A percentile compares a stretch with the other conserved stretches of the same genome.
Conservation (phyloP, 1,139 yeast genomes). For the Saccharomyces pastorianus region DNA sequence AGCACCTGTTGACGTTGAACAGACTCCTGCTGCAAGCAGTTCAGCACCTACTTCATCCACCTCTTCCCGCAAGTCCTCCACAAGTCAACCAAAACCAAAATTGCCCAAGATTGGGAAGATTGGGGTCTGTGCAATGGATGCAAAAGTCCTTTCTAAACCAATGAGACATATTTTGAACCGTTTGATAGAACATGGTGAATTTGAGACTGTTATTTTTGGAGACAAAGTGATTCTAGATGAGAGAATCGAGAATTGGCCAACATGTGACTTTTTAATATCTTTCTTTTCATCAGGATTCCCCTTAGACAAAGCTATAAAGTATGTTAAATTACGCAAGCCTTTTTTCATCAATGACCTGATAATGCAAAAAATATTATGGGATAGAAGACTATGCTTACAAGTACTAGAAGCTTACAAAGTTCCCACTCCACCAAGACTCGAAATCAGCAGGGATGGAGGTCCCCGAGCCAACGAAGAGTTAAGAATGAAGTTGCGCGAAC, state of each 20-base stretch:
- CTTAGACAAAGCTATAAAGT: constrained; percentile 85
- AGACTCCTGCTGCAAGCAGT: not conserved
- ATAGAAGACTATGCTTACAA: constrained; percentile 77
- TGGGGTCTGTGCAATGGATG: constrained; percentile 99
- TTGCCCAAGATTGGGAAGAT: constrained; percentile 80
- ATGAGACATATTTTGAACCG: constrained; percentile 85
- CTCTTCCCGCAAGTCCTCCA: constrained; percentile 30
- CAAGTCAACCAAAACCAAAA: constrained; percentile 34
- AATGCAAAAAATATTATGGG: constrained; percentile 93
- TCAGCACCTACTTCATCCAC: constrained; percentile 18
- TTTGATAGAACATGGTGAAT: constrained; percentile 86
- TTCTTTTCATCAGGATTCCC: constrained; percentile 97
- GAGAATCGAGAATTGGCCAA: constrained; percentile 93
- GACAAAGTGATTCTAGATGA: constrained; percentile 96
- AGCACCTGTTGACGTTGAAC: not conserved
- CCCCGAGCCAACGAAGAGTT: constrained; percentile 74
- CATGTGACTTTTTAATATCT: constrained; percentile 88
- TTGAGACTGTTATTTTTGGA: constrained; percentile 93
- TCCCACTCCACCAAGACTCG: constrained; percentile 83
- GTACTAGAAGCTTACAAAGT: constrained; percentile 78
- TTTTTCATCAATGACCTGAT: constrained; percentile 80
- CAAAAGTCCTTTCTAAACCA: constrained; percentile 91
- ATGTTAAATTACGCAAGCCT: constrained; percentile 85
- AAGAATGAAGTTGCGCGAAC: constrained; percentile 44
- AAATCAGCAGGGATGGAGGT: constrained; percentile 94